Percentiles rank a stretch among this genome's conserved stretches.
Conservation (phyloP, 1,284 basidiomycete genomes). For the Leccinum subatratum region DNA sequence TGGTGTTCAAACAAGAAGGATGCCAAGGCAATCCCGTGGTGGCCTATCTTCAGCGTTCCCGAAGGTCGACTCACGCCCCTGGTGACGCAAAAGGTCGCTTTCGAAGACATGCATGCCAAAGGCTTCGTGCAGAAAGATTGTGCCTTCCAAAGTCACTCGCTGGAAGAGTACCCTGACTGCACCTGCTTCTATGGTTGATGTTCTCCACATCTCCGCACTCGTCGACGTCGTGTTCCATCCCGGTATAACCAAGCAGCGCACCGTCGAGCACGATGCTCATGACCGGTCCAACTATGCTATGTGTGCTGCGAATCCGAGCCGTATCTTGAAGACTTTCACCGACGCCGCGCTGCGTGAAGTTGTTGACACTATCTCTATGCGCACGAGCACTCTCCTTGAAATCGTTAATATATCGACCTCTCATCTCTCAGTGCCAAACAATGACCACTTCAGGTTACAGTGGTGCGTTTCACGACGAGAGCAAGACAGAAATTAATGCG, state of each 20-base stretch:
- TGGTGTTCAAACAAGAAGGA: conserved; percentile 84
- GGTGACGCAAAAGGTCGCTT: conserved; percentile 95
- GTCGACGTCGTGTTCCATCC: conserved; percentile 99
- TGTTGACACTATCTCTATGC: conserved; percentile 80
- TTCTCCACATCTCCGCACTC: conserved; percentile 91
- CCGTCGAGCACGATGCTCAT: conserved; percentile 88
- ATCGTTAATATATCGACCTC: conserved; percentile 92
- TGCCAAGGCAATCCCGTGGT: conserved; percentile 91
- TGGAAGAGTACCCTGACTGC: conserved; percentile 92
- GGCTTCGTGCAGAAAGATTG: conserved; percentile 91
- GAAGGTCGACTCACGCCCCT: conserved; percentile 77
- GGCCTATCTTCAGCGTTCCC: conserved; percentile 81
- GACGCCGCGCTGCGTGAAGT: conserved; percentile 92
- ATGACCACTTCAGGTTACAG: too few relatives aligned
- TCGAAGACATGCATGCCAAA: conserved; percentile 96
- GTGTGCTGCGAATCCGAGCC: conserved; percentile 96
- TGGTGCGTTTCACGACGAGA: too few relatives aligned
- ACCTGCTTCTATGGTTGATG: conserved; percentile 93
- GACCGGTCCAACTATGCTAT: conserved; percentile 97
- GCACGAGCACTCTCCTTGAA: conserved; percentile 80
- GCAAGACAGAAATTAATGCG: too few relatives aligned
- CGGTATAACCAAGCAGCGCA: conserved; percentile 99
- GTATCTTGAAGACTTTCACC: conserved; percentile 90
- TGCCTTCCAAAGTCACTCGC: conserved; percentile 94
- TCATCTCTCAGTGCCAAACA: too few relatives aligned